Evolutionary conservation across 169 alveolate genomes (phyloP).

Genomic region (Plasmodium vivax): DNA sequence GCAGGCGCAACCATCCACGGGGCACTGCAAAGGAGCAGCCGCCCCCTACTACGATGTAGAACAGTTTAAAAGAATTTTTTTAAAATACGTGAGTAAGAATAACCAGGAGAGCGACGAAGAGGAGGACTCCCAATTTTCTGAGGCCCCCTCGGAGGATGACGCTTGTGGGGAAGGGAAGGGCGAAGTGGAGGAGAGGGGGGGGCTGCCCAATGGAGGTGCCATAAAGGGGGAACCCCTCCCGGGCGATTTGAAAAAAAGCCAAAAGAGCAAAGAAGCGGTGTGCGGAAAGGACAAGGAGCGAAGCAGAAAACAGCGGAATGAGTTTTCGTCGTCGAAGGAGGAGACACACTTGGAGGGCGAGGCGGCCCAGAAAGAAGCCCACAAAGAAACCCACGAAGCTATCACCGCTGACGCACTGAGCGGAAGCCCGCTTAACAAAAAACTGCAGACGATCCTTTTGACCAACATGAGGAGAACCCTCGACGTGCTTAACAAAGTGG

Average conservation of each 20-base stretch:
- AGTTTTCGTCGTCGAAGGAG: not conserved
- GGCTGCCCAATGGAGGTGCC: not conserved
- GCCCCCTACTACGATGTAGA: conserved; percentile 58
- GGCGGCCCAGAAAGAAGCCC: not conserved
- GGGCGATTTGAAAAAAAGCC: not conserved
- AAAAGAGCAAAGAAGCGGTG: not conserved
- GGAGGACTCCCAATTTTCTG: conserved; percentile 1
- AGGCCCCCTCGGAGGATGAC: conserved; percentile 5
- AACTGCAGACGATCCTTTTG: not conserved
- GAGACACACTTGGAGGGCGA: no score
- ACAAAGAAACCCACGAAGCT: not conserved
- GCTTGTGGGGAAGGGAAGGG: not conserved
- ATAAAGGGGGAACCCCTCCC: not conserved
- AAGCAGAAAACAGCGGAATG: not conserved
- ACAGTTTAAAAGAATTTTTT: conserved; percentile 3
- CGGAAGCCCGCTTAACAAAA: not conserved
- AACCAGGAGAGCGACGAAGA: conserved; percentile 1
- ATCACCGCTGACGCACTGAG: not conserved
- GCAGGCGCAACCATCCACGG: not conserved
- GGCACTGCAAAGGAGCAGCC: not conserved
- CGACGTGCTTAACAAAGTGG: conserved; percentile 12
- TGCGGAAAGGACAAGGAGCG: not conserved
- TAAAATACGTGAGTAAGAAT: conserved; percentile 32
- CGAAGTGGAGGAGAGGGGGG: not conserved
- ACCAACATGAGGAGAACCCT: conserved; percentile 22